Evolutionary conservation across 2,329 filamentous ascomycete genomes (phyloP).

Genomic region (Microascus cirrosus): DNA sequence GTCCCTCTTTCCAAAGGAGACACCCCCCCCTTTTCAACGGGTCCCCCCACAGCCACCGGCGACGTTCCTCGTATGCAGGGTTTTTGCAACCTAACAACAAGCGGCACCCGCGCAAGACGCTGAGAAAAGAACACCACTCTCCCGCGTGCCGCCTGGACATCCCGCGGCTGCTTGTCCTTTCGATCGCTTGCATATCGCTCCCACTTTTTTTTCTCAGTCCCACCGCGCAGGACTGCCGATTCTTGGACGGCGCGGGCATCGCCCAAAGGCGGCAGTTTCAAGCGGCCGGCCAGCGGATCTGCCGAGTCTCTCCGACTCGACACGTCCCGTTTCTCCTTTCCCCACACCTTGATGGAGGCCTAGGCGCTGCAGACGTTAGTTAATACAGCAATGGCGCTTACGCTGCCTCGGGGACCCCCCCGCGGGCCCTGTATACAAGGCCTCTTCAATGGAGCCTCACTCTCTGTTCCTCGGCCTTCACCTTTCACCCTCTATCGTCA

Average conservation of each 20-base stretch:
- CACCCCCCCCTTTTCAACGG: background rate
- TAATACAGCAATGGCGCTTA: constrained; percentile 2
- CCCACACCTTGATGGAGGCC: background rate
- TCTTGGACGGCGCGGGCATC: background rate
- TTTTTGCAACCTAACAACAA: background rate
- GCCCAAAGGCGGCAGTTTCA: background rate
- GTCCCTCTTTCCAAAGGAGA: background rate
- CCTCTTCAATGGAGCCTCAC: constrained; percentile 2
- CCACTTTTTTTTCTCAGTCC: background rate
- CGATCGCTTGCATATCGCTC: background rate
- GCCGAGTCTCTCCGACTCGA: background rate
- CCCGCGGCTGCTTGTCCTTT: background rate
- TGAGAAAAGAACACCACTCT: too few relatives aligned
- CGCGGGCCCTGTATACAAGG: constrained; percentile 1
- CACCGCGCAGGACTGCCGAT: background rate
- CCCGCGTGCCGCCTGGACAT: background rate
- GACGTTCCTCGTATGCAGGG: background rate
- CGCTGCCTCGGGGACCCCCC: constrained; percentile 1
- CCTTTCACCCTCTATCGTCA: constrained; percentile 1
- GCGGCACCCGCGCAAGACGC: too few relatives aligned
- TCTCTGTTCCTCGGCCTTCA: background rate
- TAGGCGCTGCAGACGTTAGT: background rate
- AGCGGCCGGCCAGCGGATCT: background rate
- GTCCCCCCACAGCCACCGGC: background rate
- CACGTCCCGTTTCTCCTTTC: background rate